These are phyloP conservation scores for Termitomyces sp. DNA, from an alignment of 768 basidiomycete genomes.

Conservation along the genomic window DNA sequence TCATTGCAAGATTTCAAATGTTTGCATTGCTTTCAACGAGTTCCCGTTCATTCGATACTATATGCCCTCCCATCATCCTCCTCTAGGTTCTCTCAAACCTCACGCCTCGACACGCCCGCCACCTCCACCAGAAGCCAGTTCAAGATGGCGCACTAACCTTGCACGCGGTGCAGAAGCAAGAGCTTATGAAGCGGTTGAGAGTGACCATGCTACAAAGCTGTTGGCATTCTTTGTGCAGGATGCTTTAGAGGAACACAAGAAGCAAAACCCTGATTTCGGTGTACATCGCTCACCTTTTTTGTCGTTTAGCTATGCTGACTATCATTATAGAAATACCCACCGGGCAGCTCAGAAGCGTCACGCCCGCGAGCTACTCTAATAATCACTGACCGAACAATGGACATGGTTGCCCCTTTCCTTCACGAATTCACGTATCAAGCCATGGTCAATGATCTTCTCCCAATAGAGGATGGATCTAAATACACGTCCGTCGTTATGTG, in stretches of 20 bases:
- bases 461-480: conserved; percentile 79
- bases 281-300: conserved; percentile 43
- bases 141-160: conserved; percentile 79
- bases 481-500: conserved; percentile 64
- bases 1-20: conserved; percentile 67
- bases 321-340: conserved; percentile 41
- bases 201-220: conserved; percentile 75
- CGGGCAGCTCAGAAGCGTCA: conserved; percentile 36
- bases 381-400: conserved; percentile 97
- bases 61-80: conserved; percentile 75
- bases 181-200: conserved; percentile 65
- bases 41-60: conserved; percentile 94
- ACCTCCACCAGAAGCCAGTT: conserved; percentile 58
- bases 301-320: background rate
- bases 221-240: conserved; percentile 84
- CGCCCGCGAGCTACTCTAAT: conserved; percentile 80
- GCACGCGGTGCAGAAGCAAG: conserved; percentile 70
- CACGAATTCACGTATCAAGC: conserved; percentile 99
- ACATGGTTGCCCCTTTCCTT: conserved; percentile 82
- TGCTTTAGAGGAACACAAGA: conserved; percentile 85
- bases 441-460: conserved; percentile 94
- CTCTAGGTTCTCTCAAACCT: conserved; percentile 81
- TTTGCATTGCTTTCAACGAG: conserved; percentile 88
- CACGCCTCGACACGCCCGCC: conserved; percentile 61
- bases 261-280: conserved; percentile 81